A percentile compares a stretch with the other conserved stretches of the same genome.
Conservation (phyloP, 2,329 filamentous ascomycete species). For the Bipolaris oryzae region DNA sequence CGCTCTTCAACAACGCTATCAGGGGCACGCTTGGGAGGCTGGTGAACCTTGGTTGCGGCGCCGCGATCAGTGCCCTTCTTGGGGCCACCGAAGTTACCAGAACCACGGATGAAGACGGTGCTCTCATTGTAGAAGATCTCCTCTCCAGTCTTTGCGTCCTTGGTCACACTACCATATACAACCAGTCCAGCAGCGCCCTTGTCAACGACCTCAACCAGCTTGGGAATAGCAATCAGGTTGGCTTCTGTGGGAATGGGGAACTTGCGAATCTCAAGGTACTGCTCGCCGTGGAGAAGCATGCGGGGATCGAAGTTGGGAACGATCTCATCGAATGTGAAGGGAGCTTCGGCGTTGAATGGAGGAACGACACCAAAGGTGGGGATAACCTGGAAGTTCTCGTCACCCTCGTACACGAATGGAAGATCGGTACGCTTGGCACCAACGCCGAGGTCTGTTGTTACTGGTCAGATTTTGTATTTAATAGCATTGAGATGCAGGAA, state of each 20-base stretch:
- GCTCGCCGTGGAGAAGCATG: constrained; percentile 98
- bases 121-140: constrained; percentile 97
- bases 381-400: constrained; percentile 89
- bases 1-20: constrained; percentile 84
- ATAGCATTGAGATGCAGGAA: not conserved
- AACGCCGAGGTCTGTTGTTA: constrained; percentile 71
- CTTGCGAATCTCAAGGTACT: constrained; percentile 93
- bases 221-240: constrained; percentile 74
- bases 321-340: constrained; percentile 80
- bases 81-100: constrained; percentile 86
- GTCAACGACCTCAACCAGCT: constrained; percentile 92
- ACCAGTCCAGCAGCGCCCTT: constrained; percentile 90
- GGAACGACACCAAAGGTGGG: constrained; percentile 97
- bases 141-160: constrained; percentile 82
- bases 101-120: constrained; percentile 89
- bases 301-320: constrained; percentile 97
- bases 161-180: constrained; percentile 78
- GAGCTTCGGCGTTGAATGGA: constrained; percentile 81
- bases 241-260: constrained; percentile 88
- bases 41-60: constrained; percentile 78
- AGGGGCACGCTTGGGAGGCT: constrained; percentile 74
- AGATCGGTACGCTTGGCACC: constrained; percentile 91
- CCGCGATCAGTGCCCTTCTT: constrained; percentile 80
- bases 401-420: constrained; percentile 85
- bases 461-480: constrained; percentile 23